Evolutionary conservation across 164 flowering plant genomes (phyloP).

Genomic region (Kalanchoe fedtschenkoi): DNA sequence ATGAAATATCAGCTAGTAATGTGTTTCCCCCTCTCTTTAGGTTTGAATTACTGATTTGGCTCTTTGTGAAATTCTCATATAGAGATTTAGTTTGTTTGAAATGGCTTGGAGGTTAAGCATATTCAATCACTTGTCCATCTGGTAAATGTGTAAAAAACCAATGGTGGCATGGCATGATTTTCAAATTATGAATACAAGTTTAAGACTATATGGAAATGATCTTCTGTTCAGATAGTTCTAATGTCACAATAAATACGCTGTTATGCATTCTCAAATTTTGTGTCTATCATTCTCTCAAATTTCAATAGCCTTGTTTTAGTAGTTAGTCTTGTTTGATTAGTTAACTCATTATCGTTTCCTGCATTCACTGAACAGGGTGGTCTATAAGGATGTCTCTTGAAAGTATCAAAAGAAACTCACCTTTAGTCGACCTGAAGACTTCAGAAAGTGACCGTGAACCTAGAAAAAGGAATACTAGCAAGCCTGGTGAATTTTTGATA

Average conservation of each 20-base stretch:
- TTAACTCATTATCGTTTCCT: neutral
- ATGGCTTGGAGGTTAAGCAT: neutral
- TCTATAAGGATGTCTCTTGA: neutral
- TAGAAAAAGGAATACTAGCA: neutral
- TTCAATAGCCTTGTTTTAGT: too few relatives aligned
- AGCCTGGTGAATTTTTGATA: neutral
- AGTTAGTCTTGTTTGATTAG: neutral
- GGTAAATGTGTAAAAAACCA: neutral
- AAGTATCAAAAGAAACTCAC: neutral
- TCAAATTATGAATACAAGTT: too few relatives aligned
- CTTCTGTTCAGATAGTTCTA: too few relatives aligned
- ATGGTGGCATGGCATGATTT: too few relatives aligned
- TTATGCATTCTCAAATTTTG: too few relatives aligned
- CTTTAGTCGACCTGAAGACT: neutral
- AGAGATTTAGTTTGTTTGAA: too few relatives aligned
- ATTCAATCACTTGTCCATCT: neutral
- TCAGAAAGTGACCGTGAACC: neutral
- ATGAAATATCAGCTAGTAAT: too few relatives aligned
- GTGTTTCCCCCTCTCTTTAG: too few relatives aligned
- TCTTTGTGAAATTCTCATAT: too few relatives aligned
- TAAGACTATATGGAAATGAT: too few relatives aligned
- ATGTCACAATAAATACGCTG: too few relatives aligned
- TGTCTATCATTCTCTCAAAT: neutral
- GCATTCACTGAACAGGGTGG: neutral
- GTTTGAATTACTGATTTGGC: too few relatives aligned